Conservation (phyloP, 441 rosid species). For the Erysimum pusillum region DNA sequence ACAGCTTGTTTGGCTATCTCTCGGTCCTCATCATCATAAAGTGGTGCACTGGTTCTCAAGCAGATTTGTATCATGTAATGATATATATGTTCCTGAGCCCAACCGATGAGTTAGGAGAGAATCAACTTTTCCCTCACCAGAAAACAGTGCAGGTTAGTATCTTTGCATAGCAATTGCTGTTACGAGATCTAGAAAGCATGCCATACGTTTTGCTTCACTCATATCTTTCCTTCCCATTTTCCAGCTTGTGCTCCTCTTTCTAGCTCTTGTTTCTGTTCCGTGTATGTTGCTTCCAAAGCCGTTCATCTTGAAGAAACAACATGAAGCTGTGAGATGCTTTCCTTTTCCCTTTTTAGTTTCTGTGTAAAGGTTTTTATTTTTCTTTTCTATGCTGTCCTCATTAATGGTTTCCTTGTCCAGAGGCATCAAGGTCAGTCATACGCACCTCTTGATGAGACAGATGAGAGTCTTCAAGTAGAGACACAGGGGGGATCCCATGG, state of each 20-base stretch:
- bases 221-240: neutral
- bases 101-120: conserved; percentile 87
- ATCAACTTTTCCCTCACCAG: conserved; percentile 83
- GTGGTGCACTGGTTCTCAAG: conserved; percentile 94
- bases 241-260: conserved; percentile 76
- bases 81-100: conserved; percentile 98
- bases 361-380: neutral
- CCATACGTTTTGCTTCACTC: neutral
- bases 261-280: conserved; percentile 89
- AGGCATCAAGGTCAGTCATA: conserved; percentile 87
- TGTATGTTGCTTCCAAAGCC: conserved; percentile 99
- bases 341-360: conserved; percentile 14
- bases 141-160: conserved; percentile 71
- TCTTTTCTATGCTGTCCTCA: neutral
- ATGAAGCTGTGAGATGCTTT: conserved; percentile 62
- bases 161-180: conserved; percentile 17
- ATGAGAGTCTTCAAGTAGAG: conserved; percentile 73
- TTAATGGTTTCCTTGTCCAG: conserved; percentile 48
- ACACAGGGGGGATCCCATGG: conserved; percentile 63
- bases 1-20: conserved; percentile 91
- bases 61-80: conserved; percentile 92
- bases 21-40: conserved; percentile 85
- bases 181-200: conserved; percentile 10
- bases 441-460: conserved; percentile 57
- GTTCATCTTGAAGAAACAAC: conserved; percentile 84